phyloP scores from a whole-genome alignment of 495 filamentous ascomycete genomes.

The Penicillium subrubescens region DNA sequence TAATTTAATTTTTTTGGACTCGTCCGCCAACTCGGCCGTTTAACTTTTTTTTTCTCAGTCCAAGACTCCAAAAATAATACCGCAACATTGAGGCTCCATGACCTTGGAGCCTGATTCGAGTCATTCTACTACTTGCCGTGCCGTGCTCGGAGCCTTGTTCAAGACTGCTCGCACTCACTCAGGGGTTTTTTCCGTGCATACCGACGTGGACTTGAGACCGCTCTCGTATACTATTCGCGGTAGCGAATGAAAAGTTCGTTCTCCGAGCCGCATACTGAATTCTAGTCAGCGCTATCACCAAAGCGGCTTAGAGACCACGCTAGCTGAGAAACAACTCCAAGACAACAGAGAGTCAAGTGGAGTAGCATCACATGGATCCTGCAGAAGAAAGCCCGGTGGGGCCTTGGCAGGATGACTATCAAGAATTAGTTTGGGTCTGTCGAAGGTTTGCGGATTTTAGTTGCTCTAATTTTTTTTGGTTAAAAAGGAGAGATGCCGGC shows the following conservation, averaged over 20 bases:
- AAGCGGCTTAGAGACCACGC: neutral
- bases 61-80: neutral
- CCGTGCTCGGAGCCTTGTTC: neutral
- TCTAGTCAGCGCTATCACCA: conserved; percentile 5
- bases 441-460: neutral
- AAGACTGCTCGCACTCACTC: neutral
- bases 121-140: neutral
- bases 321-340: neutral
- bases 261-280: conserved; percentile 13
- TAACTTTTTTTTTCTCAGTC: conserved; percentile 10
- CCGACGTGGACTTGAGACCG: conserved; percentile 7
- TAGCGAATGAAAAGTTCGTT: neutral
- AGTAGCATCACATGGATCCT: conserved; percentile 1
- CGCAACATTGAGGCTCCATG: conserved; percentile 1
- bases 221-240: neutral
- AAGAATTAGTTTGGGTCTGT: neutral
- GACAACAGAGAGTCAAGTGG: conserved; percentile 14
- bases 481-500: neutral
- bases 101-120: neutral
- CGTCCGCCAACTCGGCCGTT: neutral
- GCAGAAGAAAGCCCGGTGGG: neutral
- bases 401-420: neutral
- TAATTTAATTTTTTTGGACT: neutral
- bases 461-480: neutral
- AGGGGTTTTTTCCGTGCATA: conserved; percentile 4